Conservation (phyloP, 768 basidiomycete genomes). For the Boletus barrowsii region DNA sequence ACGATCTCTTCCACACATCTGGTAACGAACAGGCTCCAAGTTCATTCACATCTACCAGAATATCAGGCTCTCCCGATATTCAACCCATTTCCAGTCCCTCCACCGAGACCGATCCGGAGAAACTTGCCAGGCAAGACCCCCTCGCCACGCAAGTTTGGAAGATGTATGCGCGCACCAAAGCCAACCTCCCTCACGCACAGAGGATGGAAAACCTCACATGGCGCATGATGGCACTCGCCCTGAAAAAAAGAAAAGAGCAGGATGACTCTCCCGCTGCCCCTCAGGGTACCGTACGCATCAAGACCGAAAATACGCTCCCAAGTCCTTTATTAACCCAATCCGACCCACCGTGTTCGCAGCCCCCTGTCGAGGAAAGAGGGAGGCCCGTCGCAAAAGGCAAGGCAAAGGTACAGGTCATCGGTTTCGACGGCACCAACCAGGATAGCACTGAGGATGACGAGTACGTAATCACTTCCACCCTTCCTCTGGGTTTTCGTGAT, state of each 20-base stretch:
- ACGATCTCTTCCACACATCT: constrained; percentile 53
- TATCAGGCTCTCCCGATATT: constrained; percentile 69
- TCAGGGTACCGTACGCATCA: constrained; percentile 15
- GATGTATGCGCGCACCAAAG: constrained; percentile 90
- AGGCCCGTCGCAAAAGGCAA: constrained; percentile 80
- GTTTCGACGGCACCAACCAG: constrained; percentile 75
- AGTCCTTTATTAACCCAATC: constrained; percentile 2
- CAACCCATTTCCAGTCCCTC: constrained; percentile 40
- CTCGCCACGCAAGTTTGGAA: constrained; percentile 96
- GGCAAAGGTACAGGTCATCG: constrained; percentile 70
- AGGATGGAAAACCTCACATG: constrained; percentile 98
- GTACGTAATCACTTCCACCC: constrained; percentile 45
- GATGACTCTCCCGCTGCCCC: constrained; percentile 35
- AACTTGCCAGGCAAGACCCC: constrained; percentile 80
- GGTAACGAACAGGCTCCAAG: constrained; percentile 38
- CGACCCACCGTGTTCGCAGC: constrained; percentile 1
- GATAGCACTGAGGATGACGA: constrained; percentile 71
- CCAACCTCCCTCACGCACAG: constrained; percentile 85
- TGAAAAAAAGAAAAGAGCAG: constrained; percentile 85
- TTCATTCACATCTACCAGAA: constrained; percentile 60
- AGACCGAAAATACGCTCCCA: constrained; percentile 16
- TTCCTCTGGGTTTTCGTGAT: constrained; percentile 22
- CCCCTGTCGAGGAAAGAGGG: constrained; percentile 54
- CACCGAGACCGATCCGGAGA: constrained; percentile 55
- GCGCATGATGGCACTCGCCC: constrained; percentile 96